A percentile compares a stretch with the other conserved stretches of the same genome.
These are phyloP conservation scores for Hypoxylon cercidicola DNA, from an alignment of 495 filamentous ascomycete species.

Conservation along the genomic window DNA sequence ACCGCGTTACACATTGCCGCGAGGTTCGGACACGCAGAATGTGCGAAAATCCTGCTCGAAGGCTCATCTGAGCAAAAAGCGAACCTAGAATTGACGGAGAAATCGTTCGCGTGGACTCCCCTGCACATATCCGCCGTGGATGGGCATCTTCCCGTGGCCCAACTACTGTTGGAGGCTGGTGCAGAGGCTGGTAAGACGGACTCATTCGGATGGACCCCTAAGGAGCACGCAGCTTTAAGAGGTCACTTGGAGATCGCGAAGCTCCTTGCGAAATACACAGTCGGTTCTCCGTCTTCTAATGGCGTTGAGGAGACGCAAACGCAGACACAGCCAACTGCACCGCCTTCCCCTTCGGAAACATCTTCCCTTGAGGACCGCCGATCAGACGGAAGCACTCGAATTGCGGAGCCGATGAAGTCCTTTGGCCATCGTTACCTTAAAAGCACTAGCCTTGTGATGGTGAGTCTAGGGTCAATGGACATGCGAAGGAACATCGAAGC, in stretches of 20 bases:
- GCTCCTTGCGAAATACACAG: constrained; percentile 60
- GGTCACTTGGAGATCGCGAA: constrained; percentile 85
- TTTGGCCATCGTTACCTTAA: constrained; percentile 97
- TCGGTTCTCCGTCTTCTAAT: constrained; percentile 15
- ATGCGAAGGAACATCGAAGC: constrained; percentile 81
- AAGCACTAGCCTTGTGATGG: constrained; percentile 86
- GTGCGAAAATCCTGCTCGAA: constrained; percentile 76
- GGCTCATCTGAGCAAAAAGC: constrained; percentile 75
- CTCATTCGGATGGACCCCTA: constrained; percentile 92
- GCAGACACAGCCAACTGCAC: constrained; percentile 49
- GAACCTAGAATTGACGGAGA: constrained; percentile 80
- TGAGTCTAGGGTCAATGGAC: constrained; percentile 94
- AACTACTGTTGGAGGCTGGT: constrained; percentile 77
- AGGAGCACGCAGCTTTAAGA: constrained; percentile 89
- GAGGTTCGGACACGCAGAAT: constrained; percentile 83
- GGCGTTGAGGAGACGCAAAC: constrained; percentile 43
- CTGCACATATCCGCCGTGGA: constrained; percentile 92
- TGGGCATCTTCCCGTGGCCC: constrained; percentile 74
- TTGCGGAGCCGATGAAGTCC: constrained; percentile 83
- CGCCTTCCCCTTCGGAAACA: constrained; percentile 60
- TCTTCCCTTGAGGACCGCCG: constrained; percentile 61
- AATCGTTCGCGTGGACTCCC: constrained; percentile 91
- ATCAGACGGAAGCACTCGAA: constrained; percentile 54
- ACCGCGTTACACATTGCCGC: constrained; percentile 93
- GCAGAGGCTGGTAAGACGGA: constrained; percentile 78